Evolutionary conservation across 2,329 filamentous ascomycete genomes (phyloP), one percentile per base, ranked within the genome.

Genomic region (Escovopsis sp.): DNA sequence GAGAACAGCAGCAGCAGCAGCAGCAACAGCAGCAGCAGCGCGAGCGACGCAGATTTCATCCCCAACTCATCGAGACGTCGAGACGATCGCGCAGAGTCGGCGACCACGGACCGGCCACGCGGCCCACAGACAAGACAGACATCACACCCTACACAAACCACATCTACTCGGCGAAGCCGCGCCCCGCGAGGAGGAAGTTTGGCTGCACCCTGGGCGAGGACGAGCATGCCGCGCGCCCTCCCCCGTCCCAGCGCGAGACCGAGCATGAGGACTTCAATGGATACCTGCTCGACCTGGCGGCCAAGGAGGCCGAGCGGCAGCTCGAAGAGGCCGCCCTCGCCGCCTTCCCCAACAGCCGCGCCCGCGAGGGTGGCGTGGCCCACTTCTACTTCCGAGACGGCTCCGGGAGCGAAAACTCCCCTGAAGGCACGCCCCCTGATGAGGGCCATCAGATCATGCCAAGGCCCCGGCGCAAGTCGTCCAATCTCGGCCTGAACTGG

Each of bases 21-120:
- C 64, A 51, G 52, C 58, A 49, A 55, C 60, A 49, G 60, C 64
- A 32, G 60, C 66, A 47, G 60, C 63, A 43, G 57, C 66, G 35
- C 58, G 65, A 35, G 53, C 64, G 51, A 25, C 67, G 70, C 47
- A 64, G 65, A 45, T 94, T 93, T 57, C 72, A 79, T 27, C 86
- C 86, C 11, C 81, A 89, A 53, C 67, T 94, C 42, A 79, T 94
- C 47, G 85, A 89, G 59, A 88, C 84, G 3, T 81, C 81, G 4
- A 76, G 78, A 51, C 72, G 86, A 41, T 77, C 78, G 30, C 76
- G 81, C 47, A 77, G 77, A 52, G 72, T 72, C 13, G 77, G 77
- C 15, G 80, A 86, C 51, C 59, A 69, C 1, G 70, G 69, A 6
- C 76, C 78, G 15, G 74, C 78, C 27, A 74, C 78, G 16, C 69